Evolutionary conservation across 2,329 filamentous ascomycete species (phyloP), one percentile per base, ranked within the genome.

Genomic region (Penicillium sp.): DNA sequence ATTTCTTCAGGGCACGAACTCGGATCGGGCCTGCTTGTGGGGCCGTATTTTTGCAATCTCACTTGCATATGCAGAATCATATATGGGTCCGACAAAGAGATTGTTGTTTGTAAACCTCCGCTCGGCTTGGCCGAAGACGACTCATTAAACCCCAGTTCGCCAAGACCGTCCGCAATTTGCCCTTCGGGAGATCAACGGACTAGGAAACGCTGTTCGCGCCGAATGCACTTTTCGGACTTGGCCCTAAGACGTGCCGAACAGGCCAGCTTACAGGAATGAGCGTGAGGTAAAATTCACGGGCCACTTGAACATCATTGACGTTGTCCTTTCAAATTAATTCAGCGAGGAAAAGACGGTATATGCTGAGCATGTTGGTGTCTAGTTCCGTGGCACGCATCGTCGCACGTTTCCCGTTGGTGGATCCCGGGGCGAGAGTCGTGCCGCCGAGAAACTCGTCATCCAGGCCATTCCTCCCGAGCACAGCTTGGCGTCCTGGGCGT

Each of bases 391-490:
- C n/a, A 16, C 6, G n/a, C n/a, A 36, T 36, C 18, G 34, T 36
- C 34, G 34, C 28, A 29, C 28, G 28, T n/a, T 4, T 36, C 34
- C n/a, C n/a, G n/a, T 18, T 36, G 36, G 47, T 54, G 38, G 46
- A 46, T 41, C 42, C 51, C 31, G 26, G 52, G 45, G 26, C 34
- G 39, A 56, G 24, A 53, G 49, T 31, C 29, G 42, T 42, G 42
- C 33, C 45, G 59, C 59, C 59, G 60, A 61, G 59, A 26, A 43
- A 42, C 42, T 49, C 49, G 54, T 53, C 53, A 53, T 45, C 45
- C 41, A 28, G n/a, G 46, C n/a, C 33, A 54, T 58, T 58, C 51
- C 48, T 53, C 45, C 59, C 57, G 57, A 29, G 57, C 45, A 41
- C 34, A 47, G 45, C 56, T 61, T 61, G 59, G 59, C 59, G 31